Conservation (phyloP, 176 grass and related monocot species). For the Triticum urartu region DNA sequence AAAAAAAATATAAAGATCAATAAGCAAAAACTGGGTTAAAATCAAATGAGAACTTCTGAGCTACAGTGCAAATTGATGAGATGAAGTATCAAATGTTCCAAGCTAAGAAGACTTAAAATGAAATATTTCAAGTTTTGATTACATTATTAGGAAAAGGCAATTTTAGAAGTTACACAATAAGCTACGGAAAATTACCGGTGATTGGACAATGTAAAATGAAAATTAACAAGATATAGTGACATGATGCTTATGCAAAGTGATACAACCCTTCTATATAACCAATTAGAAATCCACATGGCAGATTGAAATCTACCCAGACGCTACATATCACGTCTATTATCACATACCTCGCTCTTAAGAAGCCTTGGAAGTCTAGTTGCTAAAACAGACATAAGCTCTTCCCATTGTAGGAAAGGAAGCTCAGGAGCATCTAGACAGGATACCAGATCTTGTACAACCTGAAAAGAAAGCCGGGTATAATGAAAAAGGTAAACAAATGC, state of each 20-base stretch:
- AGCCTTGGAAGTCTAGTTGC: slow-evolving; percentile 83
- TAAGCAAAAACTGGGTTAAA: slow-evolving; percentile 1
- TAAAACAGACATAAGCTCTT: slow-evolving; percentile 97
- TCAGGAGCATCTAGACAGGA: slow-evolving; percentile 70
- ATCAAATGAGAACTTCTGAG: neutral
- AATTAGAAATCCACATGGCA: neutral
- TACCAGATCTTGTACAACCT: slow-evolving; percentile 84
- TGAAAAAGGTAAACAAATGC: neutral
- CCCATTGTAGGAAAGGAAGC: slow-evolving; percentile 97
- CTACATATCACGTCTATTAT: slow-evolving; percentile 14
- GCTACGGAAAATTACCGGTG: neutral
- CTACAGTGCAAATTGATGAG: neutral
- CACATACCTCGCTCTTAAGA: slow-evolving; percentile 77
- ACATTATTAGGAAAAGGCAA: neutral
- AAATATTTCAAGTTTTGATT: neutral
- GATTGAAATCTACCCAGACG: slow-evolving; percentile 1
- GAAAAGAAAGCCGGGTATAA: slow-evolving; percentile 25
- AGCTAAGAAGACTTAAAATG: neutral
- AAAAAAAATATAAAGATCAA: neutral
- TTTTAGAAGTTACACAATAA: neutral
- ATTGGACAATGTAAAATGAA: slow-evolving; percentile 1
- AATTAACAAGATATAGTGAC: neutral
- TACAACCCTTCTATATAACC: slow-evolving; percentile 7
- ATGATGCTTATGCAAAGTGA: neutral
- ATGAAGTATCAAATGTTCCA: neutral